Evolutionary conservation across 2,329 filamentous ascomycete genomes (phyloP).

Genomic region (Fusarium nanum): DNA sequence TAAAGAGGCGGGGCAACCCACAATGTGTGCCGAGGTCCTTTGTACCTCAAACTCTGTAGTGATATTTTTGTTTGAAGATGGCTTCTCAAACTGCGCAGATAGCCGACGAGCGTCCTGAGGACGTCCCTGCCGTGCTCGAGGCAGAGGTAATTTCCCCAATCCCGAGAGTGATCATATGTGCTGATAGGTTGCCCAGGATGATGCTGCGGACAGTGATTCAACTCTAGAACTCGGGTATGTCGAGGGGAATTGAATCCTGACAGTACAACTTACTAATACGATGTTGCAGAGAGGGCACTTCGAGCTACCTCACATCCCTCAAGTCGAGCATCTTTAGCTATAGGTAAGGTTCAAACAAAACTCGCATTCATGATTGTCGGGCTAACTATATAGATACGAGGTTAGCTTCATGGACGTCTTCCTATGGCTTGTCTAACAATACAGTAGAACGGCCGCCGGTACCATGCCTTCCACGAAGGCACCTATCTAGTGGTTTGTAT

Average conservation of each 20-base stretch:
- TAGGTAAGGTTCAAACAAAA: neutral
- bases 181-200: neutral
- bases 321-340: conserved; percentile 34
- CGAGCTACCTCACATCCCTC: conserved; percentile 20
- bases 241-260: rapidly evolving
- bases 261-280: neutral
- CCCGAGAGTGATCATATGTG: rapidly evolving
- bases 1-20: conserved; percentile 20
- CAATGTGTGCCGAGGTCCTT: neutral
- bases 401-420: neutral
- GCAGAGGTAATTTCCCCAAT: neutral
- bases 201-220: conserved; percentile 1
- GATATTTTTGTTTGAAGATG: neutral
- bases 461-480: conserved; percentile 35
- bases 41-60: rapidly evolving
- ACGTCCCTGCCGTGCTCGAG: neutral
- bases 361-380: rapidly evolving
- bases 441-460: conserved; percentile 31
- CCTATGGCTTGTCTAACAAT: neutral
- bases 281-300: neutral
- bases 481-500: conserved; percentile 13
- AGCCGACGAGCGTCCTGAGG: neutral
- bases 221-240: conserved; percentile 2
- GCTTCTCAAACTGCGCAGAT: neutral
- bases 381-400: conserved; percentile 21